Base-by-base conservation (phyloP, 768 basidiomycete genomes). In the Termitomyces bulborhizus region DNA sequence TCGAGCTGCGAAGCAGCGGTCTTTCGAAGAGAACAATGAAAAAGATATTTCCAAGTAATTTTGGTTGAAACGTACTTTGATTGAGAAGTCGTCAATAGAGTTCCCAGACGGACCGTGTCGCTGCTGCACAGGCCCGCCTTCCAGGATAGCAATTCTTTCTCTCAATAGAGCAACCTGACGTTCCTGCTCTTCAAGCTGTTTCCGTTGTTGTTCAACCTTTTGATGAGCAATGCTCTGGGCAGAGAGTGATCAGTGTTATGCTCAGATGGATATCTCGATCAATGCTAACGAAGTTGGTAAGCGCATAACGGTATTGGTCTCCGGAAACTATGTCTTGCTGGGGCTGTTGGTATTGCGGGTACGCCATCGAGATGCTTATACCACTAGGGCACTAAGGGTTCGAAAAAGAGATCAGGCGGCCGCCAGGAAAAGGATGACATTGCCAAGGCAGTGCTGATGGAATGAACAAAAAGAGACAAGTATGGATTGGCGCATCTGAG, bases 81-180 rank as follows among this genome's bases (percentile, higher is more conserved):
- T 92, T 4, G 90, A 91, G 69, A 92, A 93, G 67, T 94, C 90
- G 64, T 92, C 91, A 45, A 92, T 77, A 0, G 88, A 85, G 63
- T 79, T 83, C 26, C 82, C 81, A 57, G 81, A 79, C 44, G 75
- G 77, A 55, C 67, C 73, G 32, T 66, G 68, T 46, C 70, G 63
- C 51, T 70, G 71, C 40, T 71, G 61, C 29, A 77, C 74, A 34
- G 75, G 66, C 13, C 80, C 75, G 12, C 90, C 92, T 69, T 94
- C 90, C 46, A 93, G 76, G 6, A 84, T 68, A 7, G 82, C 76
- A 60, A 94, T 90, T 37, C 89, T 82, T 1, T 77, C 77, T 43
- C 86, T 76, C 27, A 93, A 77, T 40, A 76, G 72, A 1, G 89
- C 92, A 44, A 93, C 85, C 66, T 92, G 89, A 59, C 82, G 76